Evolutionary conservation across 2,329 filamentous ascomycete genomes (phyloP).

Genomic region (Sporothrix humicola): DNA sequence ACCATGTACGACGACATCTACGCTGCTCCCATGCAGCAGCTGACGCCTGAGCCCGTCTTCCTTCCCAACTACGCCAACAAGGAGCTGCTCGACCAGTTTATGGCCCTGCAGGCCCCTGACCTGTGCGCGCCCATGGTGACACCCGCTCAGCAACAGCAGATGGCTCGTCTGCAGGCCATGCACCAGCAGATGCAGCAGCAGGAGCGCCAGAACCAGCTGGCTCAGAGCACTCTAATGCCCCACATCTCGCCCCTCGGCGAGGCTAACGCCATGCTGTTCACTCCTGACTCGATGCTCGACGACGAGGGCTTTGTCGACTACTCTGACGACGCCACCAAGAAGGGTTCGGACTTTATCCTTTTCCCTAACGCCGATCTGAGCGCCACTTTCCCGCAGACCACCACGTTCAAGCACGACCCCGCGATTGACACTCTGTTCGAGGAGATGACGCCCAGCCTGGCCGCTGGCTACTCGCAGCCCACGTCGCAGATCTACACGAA

Average conservation of each 20-base stretch:
- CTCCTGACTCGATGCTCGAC: constrained; percentile 65
- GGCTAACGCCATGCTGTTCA: constrained; percentile 70
- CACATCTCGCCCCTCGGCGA: constrained; percentile 71
- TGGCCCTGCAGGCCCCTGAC: constrained; percentile 48
- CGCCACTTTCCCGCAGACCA: constrained; percentile 2
- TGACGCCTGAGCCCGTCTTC: constrained; percentile 49
- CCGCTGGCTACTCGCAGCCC: constrained; percentile 58
- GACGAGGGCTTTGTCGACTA: constrained; percentile 71
- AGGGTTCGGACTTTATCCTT: constrained; percentile 68
- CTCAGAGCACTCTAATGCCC: constrained; percentile 15
- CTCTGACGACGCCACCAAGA: constrained; percentile 48
- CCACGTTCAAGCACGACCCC: constrained; percentile 36
- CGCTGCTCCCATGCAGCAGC: constrained; percentile 61
- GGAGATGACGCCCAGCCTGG: constrained; percentile 55
- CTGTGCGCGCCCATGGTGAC: constrained; percentile 47
- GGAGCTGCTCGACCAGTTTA: constrained; percentile 51
- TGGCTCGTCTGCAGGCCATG: constrained; percentile 33
- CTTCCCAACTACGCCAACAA: constrained; percentile 48
- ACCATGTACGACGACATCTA: constrained; percentile 68
- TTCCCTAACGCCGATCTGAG: constrained; percentile 54
- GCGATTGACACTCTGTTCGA: constrained; percentile 56
- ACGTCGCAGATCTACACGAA: constrained; percentile 56
- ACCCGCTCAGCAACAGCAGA: constrained; percentile 35
- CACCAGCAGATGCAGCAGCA: constrained; percentile 30
- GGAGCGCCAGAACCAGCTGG: constrained; percentile 33